Evolutionary conservation across 1,139 yeast genomes (phyloP), one percentile per base, ranked within the genome.

Genomic region (Yamadazyma kanchanaburiensis): DNA sequence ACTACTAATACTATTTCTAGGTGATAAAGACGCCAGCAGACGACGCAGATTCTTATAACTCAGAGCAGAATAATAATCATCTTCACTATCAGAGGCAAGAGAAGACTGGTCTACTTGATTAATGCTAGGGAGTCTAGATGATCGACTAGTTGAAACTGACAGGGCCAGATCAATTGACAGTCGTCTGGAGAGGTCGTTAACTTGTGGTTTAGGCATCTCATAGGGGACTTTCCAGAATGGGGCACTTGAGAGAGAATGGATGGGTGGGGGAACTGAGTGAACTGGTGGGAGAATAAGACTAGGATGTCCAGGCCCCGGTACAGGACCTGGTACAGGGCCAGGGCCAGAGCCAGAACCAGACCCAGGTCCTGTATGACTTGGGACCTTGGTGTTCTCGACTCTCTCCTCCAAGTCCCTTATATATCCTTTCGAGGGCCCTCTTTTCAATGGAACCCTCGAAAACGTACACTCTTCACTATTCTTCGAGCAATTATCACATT

Each of bases 351-450:
- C 21, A 20, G 10, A 14, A 6, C 12, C 8, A 15, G 21, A 16
- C 22, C 6, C 19, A 15, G 10, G 28, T 10, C 12, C 13, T 26
- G 6, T 6, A 13, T 9, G 25, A 16, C n/a, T 15, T 22, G 16
- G 25, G 19, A 5, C 21, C 6, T 17, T 12, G 8, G 6, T 18
- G 10, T 28, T 31, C 17, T 51, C 60, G 13, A 32, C 29, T 23
- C 38, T 27, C 17, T 65, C 73, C 32, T 61, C 74, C 31, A 53
- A 45, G 31, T 63, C 70, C 26, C 73, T 56, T 8, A 70, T 64
- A 44, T 75, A 80, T 1, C 89, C 89, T 48, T 81, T 82, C 2
- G 83, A 70, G 0, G 94, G 94, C 0, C 91, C 94, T 42, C 94
- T 58, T 48, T 82, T 83, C 52, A 82, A 53, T 0, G 88, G 91